Evolutionary conservation across 208 protist species (phyloP).

Genomic region (Porcisia deanei): DNA sequence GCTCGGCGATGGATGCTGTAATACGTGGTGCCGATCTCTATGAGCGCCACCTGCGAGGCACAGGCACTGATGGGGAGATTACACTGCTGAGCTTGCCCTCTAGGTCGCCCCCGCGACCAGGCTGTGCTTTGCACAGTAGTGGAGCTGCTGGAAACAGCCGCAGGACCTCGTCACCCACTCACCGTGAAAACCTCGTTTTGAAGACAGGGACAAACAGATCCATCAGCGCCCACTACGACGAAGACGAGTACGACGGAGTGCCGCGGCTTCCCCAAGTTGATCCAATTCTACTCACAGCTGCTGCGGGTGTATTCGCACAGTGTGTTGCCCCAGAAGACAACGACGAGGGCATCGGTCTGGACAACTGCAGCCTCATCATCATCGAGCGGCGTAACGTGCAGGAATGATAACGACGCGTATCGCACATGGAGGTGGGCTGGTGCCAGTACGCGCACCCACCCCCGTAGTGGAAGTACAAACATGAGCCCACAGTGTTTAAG

Average conservation of each 20-base stretch:
- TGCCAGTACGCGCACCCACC: background rate
- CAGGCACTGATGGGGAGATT: background rate
- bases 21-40: constrained; percentile 48
- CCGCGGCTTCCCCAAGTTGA: constrained; percentile 36
- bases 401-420: constrained; percentile 1
- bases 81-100: constrained; percentile 4
- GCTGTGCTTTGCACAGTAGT: background rate
- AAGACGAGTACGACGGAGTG: constrained; percentile 1
- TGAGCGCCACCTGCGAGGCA: constrained; percentile 30
- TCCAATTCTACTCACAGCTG: constrained; percentile 53
- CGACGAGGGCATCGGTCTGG: constrained; percentile 74
- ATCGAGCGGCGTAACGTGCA: constrained; percentile 53
- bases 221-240: constrained; percentile 15
- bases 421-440: too few relatives aligned
- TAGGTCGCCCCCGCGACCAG: background rate
- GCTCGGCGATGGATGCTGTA: constrained; percentile 51
- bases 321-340: constrained; percentile 74
- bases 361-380: constrained; percentile 79
- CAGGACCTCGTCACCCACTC: background rate
- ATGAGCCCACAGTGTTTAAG: background rate
- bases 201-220: constrained; percentile 9
- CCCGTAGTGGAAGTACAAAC: background rate
- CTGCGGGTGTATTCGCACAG: constrained; percentile 73
- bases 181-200: background rate
- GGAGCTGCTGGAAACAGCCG: background rate